Evolutionary conservation across 352 stramenopile genomes (phyloP), one percentile per base, ranked within the genome.

Genomic region (Phytophthora pseudosyringae): DNA sequence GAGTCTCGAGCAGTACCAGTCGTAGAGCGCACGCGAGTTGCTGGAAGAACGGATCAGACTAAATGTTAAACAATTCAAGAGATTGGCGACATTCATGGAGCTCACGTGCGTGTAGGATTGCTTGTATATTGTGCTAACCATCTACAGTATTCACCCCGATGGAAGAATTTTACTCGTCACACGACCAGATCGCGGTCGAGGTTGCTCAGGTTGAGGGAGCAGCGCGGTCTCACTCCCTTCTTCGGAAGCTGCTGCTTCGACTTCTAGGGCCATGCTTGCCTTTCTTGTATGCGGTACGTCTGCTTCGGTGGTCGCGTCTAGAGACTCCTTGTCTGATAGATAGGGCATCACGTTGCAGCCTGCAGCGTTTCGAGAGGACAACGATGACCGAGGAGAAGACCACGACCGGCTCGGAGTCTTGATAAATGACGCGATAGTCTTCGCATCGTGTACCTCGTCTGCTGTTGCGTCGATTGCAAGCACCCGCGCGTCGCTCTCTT

Each of bases 1-100:
- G 77, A 87, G 73, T 58, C 52, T 87, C 6, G 78, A 88, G 39
- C 78, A 89, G 56, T 84, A 88, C 49, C 78, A 88, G 46, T 81
- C 77, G 25, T 87, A 75, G 49, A 45, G 5, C 21, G n/a, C n/a
- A n/a, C n/a, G 21, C 21, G 21, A 21, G 21, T 21, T 21, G 21
- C 21, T 36, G 28, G 26, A 25, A 18, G 15, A 3, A 50, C 25
- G 26, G 11, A 6, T 35, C 31, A 11, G 31, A 35, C 31, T 35
- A 46, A 26, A 15, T 13, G 40, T 11, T 29, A 15, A 46, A 29
- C 40, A 26, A 46, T 26, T 46, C 10, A 35, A 11, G 31, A 35
- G 31, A 38, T 21, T 21, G 21, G 2, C 21, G 21, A 21, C 35
- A 13, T 49, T 49, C 28, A 49, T 49, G 15, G 51, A 46, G 43